These are phyloP conservation scores for Russula sp. DNA, from an alignment of 768 basidiomycete genomes.

Conservation along the genomic window DNA sequence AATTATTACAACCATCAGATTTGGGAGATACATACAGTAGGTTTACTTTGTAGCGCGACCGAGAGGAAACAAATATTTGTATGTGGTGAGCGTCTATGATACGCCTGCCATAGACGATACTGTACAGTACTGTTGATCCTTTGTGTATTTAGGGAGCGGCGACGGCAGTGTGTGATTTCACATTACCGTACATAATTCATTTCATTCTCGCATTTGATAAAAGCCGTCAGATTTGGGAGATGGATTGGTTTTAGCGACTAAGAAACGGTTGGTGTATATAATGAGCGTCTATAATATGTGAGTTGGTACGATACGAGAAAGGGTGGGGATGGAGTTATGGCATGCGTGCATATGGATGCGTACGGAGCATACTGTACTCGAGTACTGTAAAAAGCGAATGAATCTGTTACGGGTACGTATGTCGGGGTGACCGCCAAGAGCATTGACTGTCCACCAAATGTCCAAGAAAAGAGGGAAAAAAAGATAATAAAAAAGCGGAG, in stretches of 20 bases:
- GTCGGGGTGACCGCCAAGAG: neutral
- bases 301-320: neutral
- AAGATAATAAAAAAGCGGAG: neutral
- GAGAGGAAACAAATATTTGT: neutral
- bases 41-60: slow-evolving; percentile 4
- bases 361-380: neutral
- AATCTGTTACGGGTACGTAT: neutral
- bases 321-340: neutral
- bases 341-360: neutral
- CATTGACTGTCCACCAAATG: neutral
- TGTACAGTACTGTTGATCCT: too few species aligned
- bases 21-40: neutral
- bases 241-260: neutral
- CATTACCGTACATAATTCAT: too few species aligned
- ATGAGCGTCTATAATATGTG: slow-evolving; percentile 5
- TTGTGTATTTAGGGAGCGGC: too few species aligned
- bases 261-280: neutral
- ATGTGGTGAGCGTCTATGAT: neutral
- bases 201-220: too few species aligned
- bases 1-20: neutral
- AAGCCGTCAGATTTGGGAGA: neutral
- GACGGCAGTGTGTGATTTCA: too few species aligned
- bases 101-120: too few species aligned
- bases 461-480: neutral
- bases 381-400: neutral